Base-by-base conservation (phyloP, 768 basidiomycete species). In the Russula lepida region DNA sequence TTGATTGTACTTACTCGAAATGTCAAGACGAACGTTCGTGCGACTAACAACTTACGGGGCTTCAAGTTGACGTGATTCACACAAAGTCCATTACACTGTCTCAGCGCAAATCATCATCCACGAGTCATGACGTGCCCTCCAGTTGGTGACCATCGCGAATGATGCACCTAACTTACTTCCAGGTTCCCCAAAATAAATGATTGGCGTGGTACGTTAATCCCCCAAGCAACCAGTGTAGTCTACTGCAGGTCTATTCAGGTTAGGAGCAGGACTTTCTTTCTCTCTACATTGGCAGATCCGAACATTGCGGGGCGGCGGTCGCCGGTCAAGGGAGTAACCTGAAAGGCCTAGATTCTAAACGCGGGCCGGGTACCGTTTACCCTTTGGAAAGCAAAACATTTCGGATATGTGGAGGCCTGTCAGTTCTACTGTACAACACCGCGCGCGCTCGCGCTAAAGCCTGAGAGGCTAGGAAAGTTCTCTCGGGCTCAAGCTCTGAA, bases 261-360 rank as follows among this genome's bases (percentile, higher is more conserved):
- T n/a, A n/a, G n/a, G n/a, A n/a, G n/a, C n/a, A n/a, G n/a, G n/a
- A n/a, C n/a, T n/a, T n/a, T n/a, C n/a, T n/a, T n/a, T n/a, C n/a
- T n/a, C n/a, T n/a, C n/a, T n/a, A n/a, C 35, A 35, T 17, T 56
- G 19, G n/a, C 51, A 30, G 58, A 59, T 54, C 53, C 53, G 59
- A 60, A 48, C 21, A 54, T 19, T 15, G 27, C 44, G 53, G 52
- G 53, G 52, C 44, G 35, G 43, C 33, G 33, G 41, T 8, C 17
- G 19, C 11, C 6, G 19, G 19, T 32, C 32, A 32, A 32, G 32
- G 32, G 32, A 32, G 11, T 32, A 9, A 9, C 32, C 32, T n/a
- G 32, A 17, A 43, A 0, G 43, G 43, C 11, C 43, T 44, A 21
- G 43, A n/a, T 44, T 6, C 41, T n/a, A n/a, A 4, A 43, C 9